These are phyloP conservation scores for Lentithecium fluviatile DNA, from an alignment of 495 filamentous ascomycete species.

Conservation along the genomic window DNA sequence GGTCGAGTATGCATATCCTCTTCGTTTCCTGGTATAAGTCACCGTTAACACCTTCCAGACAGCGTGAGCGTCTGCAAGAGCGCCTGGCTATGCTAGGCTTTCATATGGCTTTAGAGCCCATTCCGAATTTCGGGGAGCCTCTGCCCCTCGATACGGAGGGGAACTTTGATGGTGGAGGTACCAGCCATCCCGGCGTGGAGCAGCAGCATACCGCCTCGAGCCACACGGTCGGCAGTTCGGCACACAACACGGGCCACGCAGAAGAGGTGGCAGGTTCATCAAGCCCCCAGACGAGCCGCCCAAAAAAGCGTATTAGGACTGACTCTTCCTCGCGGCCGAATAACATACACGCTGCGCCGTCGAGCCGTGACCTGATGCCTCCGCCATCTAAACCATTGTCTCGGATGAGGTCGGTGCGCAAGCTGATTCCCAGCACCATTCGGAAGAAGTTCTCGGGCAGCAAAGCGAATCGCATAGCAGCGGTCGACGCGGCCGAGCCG, in stretches of 20 bases:
- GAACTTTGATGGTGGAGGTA: background rate
- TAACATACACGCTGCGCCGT: conserved; percentile 1
- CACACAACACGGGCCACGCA: background rate
- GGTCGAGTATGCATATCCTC: conserved; percentile 32
- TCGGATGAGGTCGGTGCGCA: conserved; percentile 7
- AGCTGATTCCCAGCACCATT: conserved; percentile 7
- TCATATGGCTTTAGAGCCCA: conserved; percentile 25
- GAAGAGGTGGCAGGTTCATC: background rate
- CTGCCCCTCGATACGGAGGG: conserved; percentile 13
- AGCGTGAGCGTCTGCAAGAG: conserved; percentile 35
- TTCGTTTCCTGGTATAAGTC: background rate
- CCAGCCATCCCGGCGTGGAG: background rate
- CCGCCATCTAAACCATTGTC: conserved; percentile 31
- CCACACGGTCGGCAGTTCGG: conserved; percentile 13
- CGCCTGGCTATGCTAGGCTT: conserved; percentile 38
- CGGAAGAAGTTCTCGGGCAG: conserved; percentile 10
- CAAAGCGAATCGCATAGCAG: background rate
- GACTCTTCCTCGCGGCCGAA: conserved; percentile 3
- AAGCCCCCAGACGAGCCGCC: background rate
- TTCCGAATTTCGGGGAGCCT: conserved; percentile 22
- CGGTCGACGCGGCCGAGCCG: background rate
- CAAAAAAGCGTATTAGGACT: conserved; percentile 11
- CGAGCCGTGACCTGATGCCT: conserved; percentile 39
- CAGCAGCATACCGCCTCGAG: background rate
- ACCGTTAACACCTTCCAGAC: conserved; percentile 25